A percentile compares a stretch with the other conserved stretches of the same genome.
These are phyloP conservation scores for Melaleuca quinquenervia DNA, from an alignment of 345 rosid species.

Conservation along the genomic window DNA sequence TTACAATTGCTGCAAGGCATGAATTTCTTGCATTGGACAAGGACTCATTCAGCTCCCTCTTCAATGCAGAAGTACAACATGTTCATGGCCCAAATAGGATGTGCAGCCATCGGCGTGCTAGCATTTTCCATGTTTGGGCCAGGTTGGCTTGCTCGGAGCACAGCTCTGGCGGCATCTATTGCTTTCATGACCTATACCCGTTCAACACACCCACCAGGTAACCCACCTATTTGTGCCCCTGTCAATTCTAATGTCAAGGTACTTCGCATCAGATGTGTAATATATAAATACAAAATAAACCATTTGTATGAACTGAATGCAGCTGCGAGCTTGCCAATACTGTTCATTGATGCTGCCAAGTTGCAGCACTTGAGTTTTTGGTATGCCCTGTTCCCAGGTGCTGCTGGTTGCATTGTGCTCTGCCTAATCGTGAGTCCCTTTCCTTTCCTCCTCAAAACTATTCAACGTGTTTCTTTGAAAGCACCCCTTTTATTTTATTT, in stretches of 20 bases:
- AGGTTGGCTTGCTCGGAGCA: conserved; percentile 79
- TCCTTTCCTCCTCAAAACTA: neutral
- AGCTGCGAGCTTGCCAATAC: conserved; percentile 92
- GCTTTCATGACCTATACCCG: conserved; percentile 76
- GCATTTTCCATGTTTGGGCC: conserved; percentile 65
- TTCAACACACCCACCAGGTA: conserved; percentile 87
- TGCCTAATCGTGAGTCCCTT: conserved; percentile 50
- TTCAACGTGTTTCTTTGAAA: neutral
- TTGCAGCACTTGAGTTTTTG: conserved; percentile 57
- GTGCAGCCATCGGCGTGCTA: conserved; percentile 85
- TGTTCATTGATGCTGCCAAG: conserved; percentile 84
- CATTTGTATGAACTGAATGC: neutral
- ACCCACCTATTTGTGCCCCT: neutral
- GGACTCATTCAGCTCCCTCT: neutral
- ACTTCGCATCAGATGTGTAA: neutral
- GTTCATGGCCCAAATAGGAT: conserved; percentile 87
- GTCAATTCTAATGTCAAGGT: neutral
- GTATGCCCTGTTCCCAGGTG: conserved; percentile 88
- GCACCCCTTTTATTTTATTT: neutral
- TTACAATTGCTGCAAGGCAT: neutral
- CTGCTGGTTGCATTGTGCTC: conserved; percentile 71
- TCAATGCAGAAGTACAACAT: conserved; percentile 82
- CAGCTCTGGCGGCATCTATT: conserved; percentile 64
- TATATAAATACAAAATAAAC: neutral
- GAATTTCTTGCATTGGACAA: neutral